phyloP scores from a whole-genome alignment of 306 rosid genomes.

The Oemleria cerasiformis region DNA sequence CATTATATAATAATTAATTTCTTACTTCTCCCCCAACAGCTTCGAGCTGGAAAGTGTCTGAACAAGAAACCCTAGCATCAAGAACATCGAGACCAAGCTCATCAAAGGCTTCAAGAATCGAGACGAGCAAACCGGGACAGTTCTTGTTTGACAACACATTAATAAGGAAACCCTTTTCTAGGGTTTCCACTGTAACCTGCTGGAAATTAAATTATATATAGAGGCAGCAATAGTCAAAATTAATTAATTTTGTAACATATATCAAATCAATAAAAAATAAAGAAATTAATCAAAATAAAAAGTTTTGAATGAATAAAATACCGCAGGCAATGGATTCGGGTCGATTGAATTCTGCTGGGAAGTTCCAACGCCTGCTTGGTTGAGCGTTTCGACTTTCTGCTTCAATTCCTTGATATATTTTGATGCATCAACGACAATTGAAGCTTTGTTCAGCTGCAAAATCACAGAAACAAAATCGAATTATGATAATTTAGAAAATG shows the following conservation, averaged over 20 bases:
- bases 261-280: no score
- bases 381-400: slow-evolving; percentile 53
- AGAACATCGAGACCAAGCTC: slow-evolving; percentile 76
- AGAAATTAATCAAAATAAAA: no score
- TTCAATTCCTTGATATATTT: slow-evolving; percentile 69
- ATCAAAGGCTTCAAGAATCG: slow-evolving; percentile 74
- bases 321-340: slow-evolving; percentile 49
- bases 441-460: slow-evolving; percentile 63
- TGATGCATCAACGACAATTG: slow-evolving; percentile 72
- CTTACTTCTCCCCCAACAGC: slow-evolving; percentile 78
- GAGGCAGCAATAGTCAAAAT: no score
- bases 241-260: no score
- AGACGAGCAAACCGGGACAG: slow-evolving; percentile 65
- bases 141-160: slow-evolving; percentile 61
- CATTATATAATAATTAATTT: not conserved
- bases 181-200: slow-evolving; percentile 74
- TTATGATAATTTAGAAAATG: not conserved
- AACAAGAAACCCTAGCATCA: slow-evolving; percentile 90
- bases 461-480: not conserved
- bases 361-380: slow-evolving; percentile 40
- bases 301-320: not conserved
- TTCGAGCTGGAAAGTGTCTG: slow-evolving; percentile 72
- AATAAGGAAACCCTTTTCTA: slow-evolving; percentile 66
- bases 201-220: not conserved
- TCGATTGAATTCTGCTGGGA: slow-evolving; percentile 36